Conservation (phyloP, 2,329 filamentous ascomycete species). For the Cladophialophora immunda region DNA sequence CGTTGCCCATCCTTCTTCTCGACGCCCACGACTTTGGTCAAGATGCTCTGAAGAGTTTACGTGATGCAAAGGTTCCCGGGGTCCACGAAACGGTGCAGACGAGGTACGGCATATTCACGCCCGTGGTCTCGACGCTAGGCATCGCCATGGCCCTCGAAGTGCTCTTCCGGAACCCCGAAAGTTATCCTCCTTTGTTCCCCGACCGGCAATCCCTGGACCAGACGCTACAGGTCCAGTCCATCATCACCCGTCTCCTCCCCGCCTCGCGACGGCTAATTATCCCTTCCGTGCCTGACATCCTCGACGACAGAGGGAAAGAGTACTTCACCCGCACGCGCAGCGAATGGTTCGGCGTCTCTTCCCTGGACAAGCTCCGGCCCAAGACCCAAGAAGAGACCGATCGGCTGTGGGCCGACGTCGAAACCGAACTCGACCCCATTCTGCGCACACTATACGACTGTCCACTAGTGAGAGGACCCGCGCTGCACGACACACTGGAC, state of each 20-base stretch:
- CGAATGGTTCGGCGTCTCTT: slow-evolving; percentile 19
- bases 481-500: slow-evolving; percentile 1
- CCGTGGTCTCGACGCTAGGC: slow-evolving; percentile 8
- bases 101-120: slow-evolving; percentile 2
- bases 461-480: neutral
- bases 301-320: slow-evolving; percentile 22
- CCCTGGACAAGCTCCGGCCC: slow-evolving; percentile 15
- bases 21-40: neutral
- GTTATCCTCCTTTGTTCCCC: slow-evolving; percentile 10
- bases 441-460: slow-evolving; percentile 2
- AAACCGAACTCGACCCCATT: neutral
- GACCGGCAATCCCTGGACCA: neutral
- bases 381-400: slow-evolving; percentile 15
- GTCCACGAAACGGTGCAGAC: slow-evolving; percentile 1
- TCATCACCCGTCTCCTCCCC: slow-evolving; percentile 15
- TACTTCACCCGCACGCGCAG: slow-evolving; percentile 22
- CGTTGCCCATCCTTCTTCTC: slow-evolving; percentile 22
- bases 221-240: slow-evolving; percentile 5
- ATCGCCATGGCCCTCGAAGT: slow-evolving; percentile 20
- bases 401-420: slow-evolving; percentile 15
- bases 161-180: slow-evolving; percentile 2
- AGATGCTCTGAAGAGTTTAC: neutral
- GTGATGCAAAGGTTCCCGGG: slow-evolving; percentile 8
- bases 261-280: slow-evolving; percentile 17
- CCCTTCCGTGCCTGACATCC: slow-evolving; percentile 19